phyloP scores from a whole-genome alignment of 2,329 filamentous ascomycete species.

The Sphaerulina populicola region DNA sequence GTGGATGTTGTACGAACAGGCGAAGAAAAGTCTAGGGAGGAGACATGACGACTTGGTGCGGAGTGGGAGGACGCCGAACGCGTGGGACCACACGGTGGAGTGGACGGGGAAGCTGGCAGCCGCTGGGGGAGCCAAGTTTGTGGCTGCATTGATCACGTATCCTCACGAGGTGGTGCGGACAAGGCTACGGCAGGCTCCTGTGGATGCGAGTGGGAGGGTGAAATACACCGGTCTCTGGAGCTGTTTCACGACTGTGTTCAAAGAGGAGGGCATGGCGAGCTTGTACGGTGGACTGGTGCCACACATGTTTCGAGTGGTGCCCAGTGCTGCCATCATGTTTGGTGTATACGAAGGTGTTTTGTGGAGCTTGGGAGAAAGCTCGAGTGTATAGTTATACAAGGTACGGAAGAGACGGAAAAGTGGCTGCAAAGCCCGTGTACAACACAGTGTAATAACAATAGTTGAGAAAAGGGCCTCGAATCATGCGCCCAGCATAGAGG shows the following conservation, averaged over 20 bases:
- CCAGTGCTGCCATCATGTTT: constrained; percentile 92
- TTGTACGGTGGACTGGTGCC: constrained; percentile 88
- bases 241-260: constrained; percentile 80
- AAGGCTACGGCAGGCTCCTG: constrained; percentile 74
- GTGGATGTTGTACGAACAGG: constrained; percentile 89
- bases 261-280: constrained; percentile 76
- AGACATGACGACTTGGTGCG: constrained; percentile 51
- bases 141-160: constrained; percentile 78
- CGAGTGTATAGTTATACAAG: constrained; percentile 30
- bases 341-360: constrained; percentile 64
- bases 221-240: constrained; percentile 86
- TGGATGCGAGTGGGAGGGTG: constrained; percentile 42
- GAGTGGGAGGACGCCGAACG: constrained; percentile 54
- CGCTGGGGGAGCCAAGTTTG: constrained; percentile 74
- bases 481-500: too few species aligned
- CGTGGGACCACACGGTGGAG: constrained; percentile 66
- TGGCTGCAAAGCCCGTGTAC: constrained; percentile 3
- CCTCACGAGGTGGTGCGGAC: constrained; percentile 88
- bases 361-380: constrained; percentile 40
- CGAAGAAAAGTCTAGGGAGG: constrained; percentile 64
- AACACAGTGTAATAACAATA: constrained; percentile 2
- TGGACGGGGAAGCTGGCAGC: constrained; percentile 73
- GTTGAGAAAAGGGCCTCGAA: too few species aligned
- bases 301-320: constrained; percentile 82
- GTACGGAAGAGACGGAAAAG: background rate